These are phyloP conservation scores for Leccinellum luteum DNA, from an alignment of 768 basidiomycete genomes.

Conservation along the genomic window DNA sequence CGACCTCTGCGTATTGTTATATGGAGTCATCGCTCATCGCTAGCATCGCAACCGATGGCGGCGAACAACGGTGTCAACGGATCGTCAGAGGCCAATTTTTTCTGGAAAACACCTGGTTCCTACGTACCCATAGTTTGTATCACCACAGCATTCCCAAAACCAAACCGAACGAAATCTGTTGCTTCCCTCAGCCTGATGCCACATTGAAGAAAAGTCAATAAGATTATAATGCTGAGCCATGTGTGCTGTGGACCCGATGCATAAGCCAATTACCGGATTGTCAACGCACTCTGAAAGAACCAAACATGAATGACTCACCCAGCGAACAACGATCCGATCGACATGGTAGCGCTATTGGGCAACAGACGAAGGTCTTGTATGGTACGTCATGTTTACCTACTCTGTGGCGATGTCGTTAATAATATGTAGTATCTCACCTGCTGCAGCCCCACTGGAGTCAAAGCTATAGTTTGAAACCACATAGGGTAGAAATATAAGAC, in stretches of 20 bases:
- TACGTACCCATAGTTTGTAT: slow-evolving; percentile 57
- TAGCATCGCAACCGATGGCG: slow-evolving; percentile 47
- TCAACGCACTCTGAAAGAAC: not conserved
- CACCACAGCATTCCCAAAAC: slow-evolving; percentile 65
- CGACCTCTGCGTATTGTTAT: slow-evolving; percentile 25
- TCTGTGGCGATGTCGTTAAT: not conserved
- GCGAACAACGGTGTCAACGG: not conserved
- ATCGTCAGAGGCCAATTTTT: slow-evolving; percentile 3
- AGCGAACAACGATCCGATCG: slow-evolving; percentile 50
- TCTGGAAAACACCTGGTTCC: not conserved
- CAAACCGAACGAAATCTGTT: slow-evolving; percentile 48
- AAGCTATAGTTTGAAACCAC: slow-evolving; percentile 79
- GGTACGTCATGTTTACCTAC: slow-evolving; percentile 1
- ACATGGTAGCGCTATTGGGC: slow-evolving; percentile 49
- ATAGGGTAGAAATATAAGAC: slow-evolving; percentile 79
- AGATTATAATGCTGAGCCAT: slow-evolving; percentile 51
- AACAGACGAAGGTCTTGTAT: slow-evolving; percentile 47
- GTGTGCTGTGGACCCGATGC: slow-evolving; percentile 41
- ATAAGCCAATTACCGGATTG: slow-evolving; percentile 40
- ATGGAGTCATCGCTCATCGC: slow-evolving; percentile 38
- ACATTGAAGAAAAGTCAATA: not conserved
- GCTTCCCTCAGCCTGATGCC: slow-evolving; percentile 6
- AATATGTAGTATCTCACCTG: slow-evolving; percentile 42
- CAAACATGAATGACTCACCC: slow-evolving; percentile 31
- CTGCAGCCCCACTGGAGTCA: slow-evolving; percentile 64